A percentile compares a stretch with the other conserved stretches of the same genome.
These are phyloP conservation scores for Hordeum vulgare DNA, from an alignment of 176 grass and related monocot genomes.

Conservation along the genomic window MorexV3_pseudomolecules_assembly NC_058518.1:512903689-512904188, in stretches of 20 bases:
- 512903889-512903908: not conserved
- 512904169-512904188: conserved; percentile 25
- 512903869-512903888: conserved; percentile 45
- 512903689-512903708: not conserved
- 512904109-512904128: conserved; percentile 20
- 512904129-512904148: not conserved
- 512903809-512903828: not conserved
- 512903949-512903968: not conserved
- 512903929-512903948: not conserved
- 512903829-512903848: conserved; percentile 22
- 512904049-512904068: not conserved
- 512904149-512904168: conserved; percentile 31
- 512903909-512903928: not conserved
- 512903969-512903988: conserved; percentile 37
- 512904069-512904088: conserved; percentile 34
- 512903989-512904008: conserved; percentile 33
- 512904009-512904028: conserved; percentile 48
- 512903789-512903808: conserved; percentile 28
- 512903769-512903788: conserved; percentile 54
- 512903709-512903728: conserved; percentile 68
- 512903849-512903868: conserved; percentile 55
- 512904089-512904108: conserved; percentile 29
- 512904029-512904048: conserved; percentile 30
- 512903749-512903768: conserved; percentile 56
- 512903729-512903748: conserved; percentile 75